Evolutionary conservation across 73 alveolate genomes (phyloP), one percentile per base, ranked within the genome.

Genomic region (Paramecium primaurelia): DNA sequence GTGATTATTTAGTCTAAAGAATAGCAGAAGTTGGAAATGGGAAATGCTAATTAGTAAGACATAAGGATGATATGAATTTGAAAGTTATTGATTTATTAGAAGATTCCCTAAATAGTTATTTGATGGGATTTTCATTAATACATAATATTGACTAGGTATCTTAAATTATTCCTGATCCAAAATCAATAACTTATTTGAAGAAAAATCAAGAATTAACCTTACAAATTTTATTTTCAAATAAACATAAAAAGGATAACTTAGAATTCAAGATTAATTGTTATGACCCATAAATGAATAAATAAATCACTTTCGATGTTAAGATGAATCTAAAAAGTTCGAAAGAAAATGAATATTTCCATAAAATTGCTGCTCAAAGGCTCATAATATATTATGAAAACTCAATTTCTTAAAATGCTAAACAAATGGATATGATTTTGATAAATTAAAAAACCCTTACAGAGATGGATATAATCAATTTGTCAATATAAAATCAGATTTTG

Each of bases 1-100:
- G 80, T 59, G 8, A 93, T 11, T 38, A 73, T n/a, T 86, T 95
- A 11, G 64, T 95, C n/a, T 20, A 86, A 34, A 91, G 34, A 77
- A 26, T 84, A 18, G 97, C 98, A 2, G 77, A 60, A 42, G 95
- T 96, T 60, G 97, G 98, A 3, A 58, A 92, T 40, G 98, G 98
- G 4, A 77, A 64, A 18, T 51, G 86, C 5, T 59, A 59, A 40
- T 86, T 94, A 36, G 93, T 95, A 3, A 64, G 51, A 45, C 90
- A 92, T 45, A 32, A 51, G 7, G 92, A 87, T 2, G 95, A 93
- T 26, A 49, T 95, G 5, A 59, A 85, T 36, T 83, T 58, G 4
- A 87, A 77, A 77, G 96, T 95, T 2, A 94, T 94, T 20, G 92
- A 92, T 14, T 93, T 95, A 8, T 87, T 95, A 6, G 71, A 73